Conservation (phyloP, 352 stramenopile genomes). For the Phytophthora palmivora region DNA sequence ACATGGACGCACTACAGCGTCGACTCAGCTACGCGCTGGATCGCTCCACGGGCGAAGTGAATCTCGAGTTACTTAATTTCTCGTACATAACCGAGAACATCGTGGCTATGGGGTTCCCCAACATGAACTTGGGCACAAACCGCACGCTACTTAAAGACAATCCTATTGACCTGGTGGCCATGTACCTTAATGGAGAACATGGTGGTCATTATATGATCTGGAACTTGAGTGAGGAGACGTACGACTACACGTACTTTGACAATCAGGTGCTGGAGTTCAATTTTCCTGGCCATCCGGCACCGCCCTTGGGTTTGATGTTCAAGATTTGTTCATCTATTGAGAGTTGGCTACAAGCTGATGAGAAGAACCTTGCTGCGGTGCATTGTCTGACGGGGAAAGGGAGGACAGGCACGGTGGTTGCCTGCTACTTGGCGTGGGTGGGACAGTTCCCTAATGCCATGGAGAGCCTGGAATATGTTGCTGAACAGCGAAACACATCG, state of each 20-base stretch:
- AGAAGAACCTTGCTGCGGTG: slow-evolving; percentile 95
- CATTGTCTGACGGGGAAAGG: slow-evolving; percentile 98
- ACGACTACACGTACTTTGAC: slow-evolving; percentile 95
- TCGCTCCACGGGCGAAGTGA: slow-evolving; percentile 78
- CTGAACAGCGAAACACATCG: slow-evolving; percentile 82
- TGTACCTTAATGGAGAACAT: slow-evolving; percentile 95
- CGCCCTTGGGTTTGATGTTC: slow-evolving; percentile 96
- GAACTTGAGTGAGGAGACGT: slow-evolving; percentile 98
- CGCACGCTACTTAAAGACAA: slow-evolving; percentile 86
- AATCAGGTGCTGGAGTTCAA: slow-evolving; percentile 97
- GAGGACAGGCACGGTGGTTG: slow-evolving; percentile 93
- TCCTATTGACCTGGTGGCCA: slow-evolving; percentile 91
- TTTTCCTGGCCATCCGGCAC: slow-evolving; percentile 96
- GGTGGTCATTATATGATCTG: slow-evolving; percentile 97
- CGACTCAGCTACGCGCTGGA: slow-evolving; percentile 83
- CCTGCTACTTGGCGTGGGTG: slow-evolving; percentile 97
- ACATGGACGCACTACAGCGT: slow-evolving; percentile 89
- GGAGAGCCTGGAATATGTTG: slow-evolving; percentile 94
- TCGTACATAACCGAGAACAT: slow-evolving; percentile 91
- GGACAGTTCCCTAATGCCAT: slow-evolving; percentile 92
- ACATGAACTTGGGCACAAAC: slow-evolving; percentile 83
- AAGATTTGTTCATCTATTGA: slow-evolving; percentile 98
- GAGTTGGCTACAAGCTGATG: slow-evolving; percentile 96
- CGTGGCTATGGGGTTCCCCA: slow-evolving; percentile 93
- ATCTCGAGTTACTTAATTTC: slow-evolving; percentile 91